These are phyloP conservation scores for Drosera spatulata DNA, from an alignment of 179 eudicot species.

Conservation along the genomic window DNA sequence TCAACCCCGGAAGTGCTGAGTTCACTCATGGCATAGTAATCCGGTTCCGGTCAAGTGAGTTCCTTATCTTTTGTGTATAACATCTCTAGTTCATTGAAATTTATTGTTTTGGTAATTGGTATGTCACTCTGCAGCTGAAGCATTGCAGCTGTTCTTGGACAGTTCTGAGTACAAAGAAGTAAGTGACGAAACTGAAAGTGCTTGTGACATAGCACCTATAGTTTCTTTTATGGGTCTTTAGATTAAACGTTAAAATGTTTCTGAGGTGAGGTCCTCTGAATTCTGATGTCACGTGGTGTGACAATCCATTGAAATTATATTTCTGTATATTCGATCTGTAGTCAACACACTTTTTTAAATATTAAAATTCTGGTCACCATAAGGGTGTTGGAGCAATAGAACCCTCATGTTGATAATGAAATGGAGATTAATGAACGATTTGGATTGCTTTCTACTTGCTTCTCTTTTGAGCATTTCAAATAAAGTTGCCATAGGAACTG, in stretches of 20 bases:
- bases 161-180: slow-evolving; percentile 69
- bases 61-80: slow-evolving; percentile 7
- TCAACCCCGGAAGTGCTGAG: slow-evolving; percentile 31
- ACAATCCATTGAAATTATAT: too few relatives aligned
- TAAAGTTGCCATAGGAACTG: neutral
- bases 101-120: slow-evolving; percentile 1
- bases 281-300: too few relatives aligned
- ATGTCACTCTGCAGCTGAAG: slow-evolving; percentile 47
- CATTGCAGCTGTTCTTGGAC: slow-evolving; percentile 51
- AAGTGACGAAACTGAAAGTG: slow-evolving; percentile 14
- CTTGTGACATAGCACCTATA: neutral
- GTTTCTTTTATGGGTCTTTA: neutral
- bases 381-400: too few relatives aligned
- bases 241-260: neutral
- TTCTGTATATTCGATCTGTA: too few relatives aligned
- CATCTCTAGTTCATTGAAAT: neutral
- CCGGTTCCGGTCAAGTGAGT: slow-evolving; percentile 74
- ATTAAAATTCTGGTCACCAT: too few relatives aligned
- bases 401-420: neutral
- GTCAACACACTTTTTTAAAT: too few relatives aligned
- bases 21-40: slow-evolving; percentile 58
- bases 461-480: neutral
- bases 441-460: neutral
- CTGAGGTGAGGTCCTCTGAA: too few relatives aligned
- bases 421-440: neutral